phyloP scores from a whole-genome alignment of 2,329 filamentous ascomycete genomes.

The Phoma herbarum region DNA sequence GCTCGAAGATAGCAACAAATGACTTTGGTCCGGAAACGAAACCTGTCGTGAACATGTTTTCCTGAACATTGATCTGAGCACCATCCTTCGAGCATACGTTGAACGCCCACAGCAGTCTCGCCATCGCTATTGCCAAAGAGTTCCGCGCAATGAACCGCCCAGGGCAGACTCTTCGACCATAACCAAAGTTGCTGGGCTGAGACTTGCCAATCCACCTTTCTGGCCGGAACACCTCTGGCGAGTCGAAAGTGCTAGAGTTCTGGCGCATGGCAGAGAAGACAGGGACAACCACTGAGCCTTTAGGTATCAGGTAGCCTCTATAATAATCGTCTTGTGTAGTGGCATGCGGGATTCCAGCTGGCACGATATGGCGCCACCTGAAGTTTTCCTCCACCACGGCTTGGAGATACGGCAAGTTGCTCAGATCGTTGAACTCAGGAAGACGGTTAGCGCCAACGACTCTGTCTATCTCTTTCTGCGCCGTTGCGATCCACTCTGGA shows the following conservation, averaged over 20 bases:
- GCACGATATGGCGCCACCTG: conserved; percentile 48
- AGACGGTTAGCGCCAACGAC: conserved; percentile 30
- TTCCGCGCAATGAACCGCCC: conserved; percentile 45
- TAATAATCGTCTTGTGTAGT: conserved; percentile 58
- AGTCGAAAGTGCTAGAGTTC: conserved; percentile 34
- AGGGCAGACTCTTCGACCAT: conserved; percentile 47
- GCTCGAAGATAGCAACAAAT: conserved; percentile 39
- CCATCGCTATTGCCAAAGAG: conserved; percentile 58
- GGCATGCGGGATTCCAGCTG: conserved; percentile 56
- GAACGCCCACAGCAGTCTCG: conserved; percentile 61
- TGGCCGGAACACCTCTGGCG: conserved; percentile 44
- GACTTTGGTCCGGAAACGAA: conserved; percentile 36
- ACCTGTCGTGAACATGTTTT: conserved; percentile 27
- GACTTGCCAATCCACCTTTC: conserved; percentile 45
- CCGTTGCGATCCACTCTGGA: conserved; percentile 20
- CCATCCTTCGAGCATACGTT: conserved; percentile 47
- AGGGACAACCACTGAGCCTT: conserved; percentile 47
- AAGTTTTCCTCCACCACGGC: conserved; percentile 44
- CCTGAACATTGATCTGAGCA: background rate
- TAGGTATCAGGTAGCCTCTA: conserved; percentile 58
- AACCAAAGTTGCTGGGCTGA: conserved; percentile 53
- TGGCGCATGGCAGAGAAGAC: conserved; percentile 48
- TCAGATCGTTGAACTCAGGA: conserved; percentile 33
- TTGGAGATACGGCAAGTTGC: conserved; percentile 37
- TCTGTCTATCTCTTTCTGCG: conserved; percentile 32